Evolutionary conservation across 208 protist genomes (phyloP).

Genomic region (Leishmania braziliensis): DNA sequence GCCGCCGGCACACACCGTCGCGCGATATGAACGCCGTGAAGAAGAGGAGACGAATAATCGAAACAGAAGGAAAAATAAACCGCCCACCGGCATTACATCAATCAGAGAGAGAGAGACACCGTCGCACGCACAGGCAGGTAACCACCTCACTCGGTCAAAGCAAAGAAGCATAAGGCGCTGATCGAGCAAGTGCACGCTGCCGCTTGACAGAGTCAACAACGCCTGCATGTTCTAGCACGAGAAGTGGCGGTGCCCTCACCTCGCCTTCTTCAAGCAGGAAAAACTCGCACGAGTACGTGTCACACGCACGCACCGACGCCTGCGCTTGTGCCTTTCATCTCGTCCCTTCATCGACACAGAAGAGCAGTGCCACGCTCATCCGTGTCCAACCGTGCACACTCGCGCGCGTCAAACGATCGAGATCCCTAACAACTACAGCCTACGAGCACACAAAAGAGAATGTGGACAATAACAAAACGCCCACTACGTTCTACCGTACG

Average conservation of each 20-base stretch:
- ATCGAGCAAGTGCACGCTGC: neutral
- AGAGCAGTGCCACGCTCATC: neutral
- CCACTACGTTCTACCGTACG: neutral
- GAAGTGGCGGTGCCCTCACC: neutral
- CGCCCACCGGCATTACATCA: conserved; percentile 5
- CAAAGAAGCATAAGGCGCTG: conserved; percentile 3
- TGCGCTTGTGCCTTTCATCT: neutral
- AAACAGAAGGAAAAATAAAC: neutral
- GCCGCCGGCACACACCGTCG: neutral
- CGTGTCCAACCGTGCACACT: neutral
- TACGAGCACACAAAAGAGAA: too few relatives aligned
- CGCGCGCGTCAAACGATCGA: too few relatives aligned
- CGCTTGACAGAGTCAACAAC: neutral
- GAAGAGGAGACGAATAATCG: conserved; percentile 12
- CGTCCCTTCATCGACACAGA: neutral
- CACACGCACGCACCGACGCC: neutral
- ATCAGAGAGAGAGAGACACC: neutral
- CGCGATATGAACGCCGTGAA: neutral
- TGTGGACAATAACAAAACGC: neutral
- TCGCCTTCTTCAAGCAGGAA: neutral
- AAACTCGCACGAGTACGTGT: neutral
- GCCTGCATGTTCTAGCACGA: neutral
- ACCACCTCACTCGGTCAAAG: neutral
- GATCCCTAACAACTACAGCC: neutral
- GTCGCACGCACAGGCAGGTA: neutral